Conservation (phyloP, 129 eudicot species). For the Apium graveolens region DNA sequence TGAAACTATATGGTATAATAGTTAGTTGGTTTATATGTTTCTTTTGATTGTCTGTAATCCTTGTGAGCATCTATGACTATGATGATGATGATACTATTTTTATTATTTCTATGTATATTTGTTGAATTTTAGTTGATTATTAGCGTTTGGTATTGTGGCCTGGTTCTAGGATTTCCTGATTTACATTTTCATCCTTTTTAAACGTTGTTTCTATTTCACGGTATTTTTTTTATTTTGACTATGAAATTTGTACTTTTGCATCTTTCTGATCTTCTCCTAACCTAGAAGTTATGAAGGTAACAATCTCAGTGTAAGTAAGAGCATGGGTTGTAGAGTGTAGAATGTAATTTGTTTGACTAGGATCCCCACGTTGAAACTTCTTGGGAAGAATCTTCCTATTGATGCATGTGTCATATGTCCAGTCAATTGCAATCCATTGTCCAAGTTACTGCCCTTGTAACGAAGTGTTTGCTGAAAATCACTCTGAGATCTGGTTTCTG, state of each 20-base stretch:
- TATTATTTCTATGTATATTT: not conserved
- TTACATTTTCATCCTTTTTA: not conserved
- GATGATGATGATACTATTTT: not conserved
- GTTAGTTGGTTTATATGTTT: not conserved
- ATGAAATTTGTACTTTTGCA: not conserved
- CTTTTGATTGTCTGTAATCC: not conserved
- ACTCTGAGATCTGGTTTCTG: slow-evolving; percentile 15
- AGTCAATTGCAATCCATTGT: not conserved
- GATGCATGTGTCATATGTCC: not conserved
- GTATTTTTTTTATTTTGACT: not conserved
- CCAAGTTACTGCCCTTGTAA: not conserved
- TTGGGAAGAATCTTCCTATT: not conserved
- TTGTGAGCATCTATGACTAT: not conserved
- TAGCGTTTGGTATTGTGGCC: not conserved
- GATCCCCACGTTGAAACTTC: not conserved
- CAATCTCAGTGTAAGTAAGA: not conserved
- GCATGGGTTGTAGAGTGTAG: not conserved
- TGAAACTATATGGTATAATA: no score
- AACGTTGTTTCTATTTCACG: not conserved
- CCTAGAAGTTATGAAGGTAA: not conserved
- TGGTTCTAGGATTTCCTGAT: not conserved
- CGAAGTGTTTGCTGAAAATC: not conserved
- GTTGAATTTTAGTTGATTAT: not conserved
- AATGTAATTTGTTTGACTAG: not conserved
- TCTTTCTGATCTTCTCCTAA: not conserved